Conservation (phyloP, 805 yeast genomes). For the Ogataea nitratoaversa region DNA sequence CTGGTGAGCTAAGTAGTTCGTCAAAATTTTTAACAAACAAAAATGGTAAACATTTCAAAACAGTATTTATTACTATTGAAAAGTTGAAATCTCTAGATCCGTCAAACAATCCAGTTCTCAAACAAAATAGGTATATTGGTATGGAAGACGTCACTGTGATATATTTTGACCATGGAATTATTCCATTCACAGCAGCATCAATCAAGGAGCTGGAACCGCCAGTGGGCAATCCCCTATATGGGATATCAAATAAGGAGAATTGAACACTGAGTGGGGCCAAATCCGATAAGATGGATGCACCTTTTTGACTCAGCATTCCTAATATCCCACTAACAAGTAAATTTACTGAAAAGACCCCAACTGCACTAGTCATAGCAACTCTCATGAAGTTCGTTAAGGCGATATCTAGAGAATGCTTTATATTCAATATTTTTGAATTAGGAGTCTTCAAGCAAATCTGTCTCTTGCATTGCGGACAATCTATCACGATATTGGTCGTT, state of each 20-base stretch:
- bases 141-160: slow-evolving; percentile 23
- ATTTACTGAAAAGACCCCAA: slow-evolving; percentile 17
- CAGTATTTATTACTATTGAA: slow-evolving; percentile 3
- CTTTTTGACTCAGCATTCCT: slow-evolving; percentile 23
- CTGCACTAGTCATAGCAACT: slow-evolving; percentile 15
- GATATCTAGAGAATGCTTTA: slow-evolving; percentile 9
- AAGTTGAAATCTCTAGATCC: background rate
- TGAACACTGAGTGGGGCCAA: slow-evolving; percentile 32
- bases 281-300: slow-evolving; percentile 24
- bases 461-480: slow-evolving; percentile 37
- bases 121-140: slow-evolving; percentile 27
- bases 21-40: slow-evolving; percentile 11
- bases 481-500: slow-evolving; percentile 19
- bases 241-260: slow-evolving; percentile 26
- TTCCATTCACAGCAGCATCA: slow-evolving; percentile 17
- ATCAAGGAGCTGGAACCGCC: slow-evolving; percentile 5
- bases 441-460: slow-evolving; percentile 26
- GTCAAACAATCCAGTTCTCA: slow-evolving; percentile 17
- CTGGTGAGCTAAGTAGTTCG: slow-evolving; percentile 11
- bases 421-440: slow-evolving; percentile 16
- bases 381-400: slow-evolving; percentile 16
- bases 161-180: slow-evolving; percentile 20
- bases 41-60: slow-evolving; percentile 13
- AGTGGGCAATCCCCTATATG: background rate
- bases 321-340: slow-evolving; percentile 20